Evolutionary conservation across 257 asterid genomes (phyloP).

Genomic region (Mentha longifolia): DNA sequence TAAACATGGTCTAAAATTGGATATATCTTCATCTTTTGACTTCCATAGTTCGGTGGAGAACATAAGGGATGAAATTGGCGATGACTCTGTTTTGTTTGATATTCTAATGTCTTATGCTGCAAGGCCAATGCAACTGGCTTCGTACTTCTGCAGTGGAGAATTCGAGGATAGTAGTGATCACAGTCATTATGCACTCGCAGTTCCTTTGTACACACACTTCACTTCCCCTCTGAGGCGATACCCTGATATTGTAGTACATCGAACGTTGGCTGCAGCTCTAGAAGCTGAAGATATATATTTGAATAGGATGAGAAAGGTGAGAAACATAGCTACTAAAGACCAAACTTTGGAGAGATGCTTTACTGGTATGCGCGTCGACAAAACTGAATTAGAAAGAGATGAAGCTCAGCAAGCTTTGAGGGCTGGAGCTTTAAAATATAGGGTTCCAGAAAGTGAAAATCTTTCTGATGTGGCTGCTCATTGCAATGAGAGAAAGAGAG

Average conservation of each 20-base stretch:
- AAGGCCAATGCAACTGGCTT: conserved; percentile 89
- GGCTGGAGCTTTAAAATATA: conserved; percentile 54
- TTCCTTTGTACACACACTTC: conserved; percentile 90
- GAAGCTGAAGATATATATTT: conserved; percentile 74
- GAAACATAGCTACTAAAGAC: conserved; percentile 30
- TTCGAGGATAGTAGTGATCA: conserved; percentile 42
- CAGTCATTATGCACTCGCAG: conserved; percentile 78
- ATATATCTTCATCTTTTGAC: conserved; percentile 63
- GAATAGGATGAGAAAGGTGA: conserved; percentile 39
- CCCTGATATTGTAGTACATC: conserved; percentile 88
- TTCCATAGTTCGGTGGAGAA: conserved; percentile 64
- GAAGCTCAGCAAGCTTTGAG: conserved; percentile 72
- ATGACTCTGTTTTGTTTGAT: conserved; percentile 65
- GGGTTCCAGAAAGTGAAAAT: conserved; percentile 48
- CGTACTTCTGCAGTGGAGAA: conserved; percentile 86
- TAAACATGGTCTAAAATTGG: conserved; percentile 69
- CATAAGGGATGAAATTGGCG: conserved; percentile 56
- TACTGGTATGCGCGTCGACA: conserved; percentile 53
- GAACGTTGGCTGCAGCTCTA: conserved; percentile 77
- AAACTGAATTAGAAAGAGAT: conserved; percentile 49
- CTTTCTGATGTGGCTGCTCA: conserved; percentile 69
- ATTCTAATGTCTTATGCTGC: conserved; percentile 83
- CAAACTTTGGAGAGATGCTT: conserved; percentile 54
- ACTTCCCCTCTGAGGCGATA: conserved; percentile 92
- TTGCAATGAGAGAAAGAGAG: conserved; percentile 76